Evolutionary conservation across 768 basidiomycete genomes (phyloP).

Genomic region (Pilatotrama ljubarskyi): DNA sequence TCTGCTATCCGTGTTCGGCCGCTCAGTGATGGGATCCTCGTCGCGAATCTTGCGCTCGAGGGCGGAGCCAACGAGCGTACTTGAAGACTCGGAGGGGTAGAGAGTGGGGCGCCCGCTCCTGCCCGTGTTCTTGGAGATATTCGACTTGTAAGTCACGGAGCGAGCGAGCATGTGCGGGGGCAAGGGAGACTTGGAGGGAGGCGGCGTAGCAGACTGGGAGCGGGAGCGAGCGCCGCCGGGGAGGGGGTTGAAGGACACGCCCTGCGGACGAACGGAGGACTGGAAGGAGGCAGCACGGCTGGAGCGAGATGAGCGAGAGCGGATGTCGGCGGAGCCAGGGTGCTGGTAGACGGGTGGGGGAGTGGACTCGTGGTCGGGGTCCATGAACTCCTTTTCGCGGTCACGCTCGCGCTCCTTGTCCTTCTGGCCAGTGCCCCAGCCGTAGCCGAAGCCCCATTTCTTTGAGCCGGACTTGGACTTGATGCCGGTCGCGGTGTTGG

Average conservation of each 20-base stretch:
- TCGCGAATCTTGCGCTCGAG: slow-evolving; percentile 70
- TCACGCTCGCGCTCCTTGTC: slow-evolving; percentile 38
- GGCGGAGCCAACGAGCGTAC: slow-evolving; percentile 76
- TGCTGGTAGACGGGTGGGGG: slow-evolving; percentile 28
- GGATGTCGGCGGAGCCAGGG: slow-evolving; percentile 5
- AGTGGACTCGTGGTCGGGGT: slow-evolving; percentile 32
- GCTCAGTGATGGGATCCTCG: slow-evolving; percentile 50
- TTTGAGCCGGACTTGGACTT: slow-evolving; percentile 32
- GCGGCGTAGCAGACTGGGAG: slow-evolving; percentile 2
- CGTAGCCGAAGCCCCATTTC: slow-evolving; percentile 61
- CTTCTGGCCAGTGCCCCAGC: slow-evolving; percentile 62
- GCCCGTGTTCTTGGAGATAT: slow-evolving; percentile 25
- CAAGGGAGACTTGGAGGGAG: slow-evolving; percentile 3
- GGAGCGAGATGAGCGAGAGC: slow-evolving; percentile 14
- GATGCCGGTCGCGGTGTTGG: slow-evolving; percentile 16
- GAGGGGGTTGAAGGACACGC: slow-evolving; percentile 6
- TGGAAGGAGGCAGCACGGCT: neutral
- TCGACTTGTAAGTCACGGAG: slow-evolving; percentile 26
- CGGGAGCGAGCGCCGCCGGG: slow-evolving; percentile 1
- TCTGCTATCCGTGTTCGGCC: slow-evolving; percentile 58
- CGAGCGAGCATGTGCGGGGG: slow-evolving; percentile 15
- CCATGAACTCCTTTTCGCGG: slow-evolving; percentile 34
- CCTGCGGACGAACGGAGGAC: neutral
- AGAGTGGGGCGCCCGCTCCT: slow-evolving; percentile 38
- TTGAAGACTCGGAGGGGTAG: slow-evolving; percentile 62